These are phyloP conservation scores for Pyricularia sp. DNA, from an alignment of 2,329 filamentous ascomycete species.

Conservation along the genomic window DNA sequence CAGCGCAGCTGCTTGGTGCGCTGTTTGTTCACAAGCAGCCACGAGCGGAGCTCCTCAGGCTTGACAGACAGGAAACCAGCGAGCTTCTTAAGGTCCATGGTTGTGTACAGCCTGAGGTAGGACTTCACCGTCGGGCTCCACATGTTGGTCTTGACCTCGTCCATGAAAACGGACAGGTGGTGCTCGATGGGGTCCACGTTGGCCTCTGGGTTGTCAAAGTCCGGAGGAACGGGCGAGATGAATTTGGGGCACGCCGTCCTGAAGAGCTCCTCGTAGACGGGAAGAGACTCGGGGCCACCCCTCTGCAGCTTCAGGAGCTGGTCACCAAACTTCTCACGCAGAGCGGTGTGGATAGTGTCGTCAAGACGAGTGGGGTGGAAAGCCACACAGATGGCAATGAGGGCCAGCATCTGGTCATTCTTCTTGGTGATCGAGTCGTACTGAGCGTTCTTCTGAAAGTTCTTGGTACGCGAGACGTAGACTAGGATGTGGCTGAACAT, in stretches of 20 bases:
- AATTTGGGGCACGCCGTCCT: conserved; percentile 97
- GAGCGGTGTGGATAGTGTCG: conserved; percentile 96
- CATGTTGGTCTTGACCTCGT: conserved; percentile 99
- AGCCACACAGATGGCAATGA: conserved; percentile 97
- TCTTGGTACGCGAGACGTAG: conserved; percentile 98
- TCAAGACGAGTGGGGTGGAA: conserved; percentile 96
- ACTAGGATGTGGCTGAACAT: conserved; percentile 99
- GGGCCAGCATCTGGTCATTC: conserved; percentile 99
- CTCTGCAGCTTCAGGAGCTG: conserved; percentile 95
- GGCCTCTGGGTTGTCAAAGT: conserved; percentile 93
- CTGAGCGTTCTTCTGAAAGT: conserved; percentile 98
- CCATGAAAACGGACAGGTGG: conserved; percentile 97
- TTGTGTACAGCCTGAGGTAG: conserved; percentile 97
- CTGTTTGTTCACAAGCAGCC: conserved; percentile 97
- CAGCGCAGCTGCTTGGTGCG: conserved; percentile 93
- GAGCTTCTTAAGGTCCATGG: conserved; percentile 98
- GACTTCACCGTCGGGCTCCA: conserved; percentile 96
- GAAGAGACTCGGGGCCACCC: conserved; percentile 88
- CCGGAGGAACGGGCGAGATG: conserved; percentile 92
- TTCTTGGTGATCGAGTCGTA: conserved; percentile 99
- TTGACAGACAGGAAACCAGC: conserved; percentile 95
- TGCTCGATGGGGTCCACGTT: conserved; percentile 98
- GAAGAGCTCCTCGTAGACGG: conserved; percentile 98
- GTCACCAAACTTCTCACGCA: conserved; percentile 98
- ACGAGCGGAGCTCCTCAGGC: conserved; percentile 89